phyloP scores from a whole-genome alignment of 257 asterid genomes.

The Nicotiana attenuata region DNA sequence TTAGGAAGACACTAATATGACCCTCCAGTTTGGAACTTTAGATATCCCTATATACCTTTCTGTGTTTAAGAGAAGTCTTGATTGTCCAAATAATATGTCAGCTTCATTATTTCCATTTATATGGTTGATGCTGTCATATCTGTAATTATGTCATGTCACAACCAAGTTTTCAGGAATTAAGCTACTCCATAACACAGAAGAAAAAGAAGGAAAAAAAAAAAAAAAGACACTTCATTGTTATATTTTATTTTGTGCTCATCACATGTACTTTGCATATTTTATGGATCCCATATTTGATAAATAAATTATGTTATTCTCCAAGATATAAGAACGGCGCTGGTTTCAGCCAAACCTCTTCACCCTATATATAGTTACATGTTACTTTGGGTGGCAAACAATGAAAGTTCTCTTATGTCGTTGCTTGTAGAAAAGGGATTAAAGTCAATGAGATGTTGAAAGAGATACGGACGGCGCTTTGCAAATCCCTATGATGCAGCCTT shows the following conservation, averaged over 20 bases:
- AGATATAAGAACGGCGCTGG: neutral
- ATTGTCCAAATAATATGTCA: neutral
- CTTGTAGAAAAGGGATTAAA: slow-evolving; percentile 53
- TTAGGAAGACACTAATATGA: neutral
- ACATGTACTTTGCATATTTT: neutral
- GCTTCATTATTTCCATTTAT: neutral
- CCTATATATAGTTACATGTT: neutral
- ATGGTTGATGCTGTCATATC: neutral
- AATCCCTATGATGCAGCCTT: slow-evolving; percentile 9
- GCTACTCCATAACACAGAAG: neutral
- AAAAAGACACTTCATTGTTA: neutral
- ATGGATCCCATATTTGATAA: neutral
- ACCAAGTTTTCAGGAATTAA: neutral
- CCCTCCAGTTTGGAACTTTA: neutral
- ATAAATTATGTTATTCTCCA: neutral
- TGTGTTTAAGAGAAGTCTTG: neutral
- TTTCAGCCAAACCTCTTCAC: neutral
- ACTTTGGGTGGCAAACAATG: neutral
- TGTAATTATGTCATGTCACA: neutral
- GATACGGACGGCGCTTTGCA: slow-evolving; percentile 60
- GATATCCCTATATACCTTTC: neutral
- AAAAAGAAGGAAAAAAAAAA: neutral
- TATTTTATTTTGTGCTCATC: neutral
- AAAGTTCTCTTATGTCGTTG: neutral
- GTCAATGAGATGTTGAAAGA: slow-evolving; percentile 58